Evolutionary conservation across 371 early-diverging fungal genomes (phyloP).

Genomic region (Mortierella sp.): DNA sequence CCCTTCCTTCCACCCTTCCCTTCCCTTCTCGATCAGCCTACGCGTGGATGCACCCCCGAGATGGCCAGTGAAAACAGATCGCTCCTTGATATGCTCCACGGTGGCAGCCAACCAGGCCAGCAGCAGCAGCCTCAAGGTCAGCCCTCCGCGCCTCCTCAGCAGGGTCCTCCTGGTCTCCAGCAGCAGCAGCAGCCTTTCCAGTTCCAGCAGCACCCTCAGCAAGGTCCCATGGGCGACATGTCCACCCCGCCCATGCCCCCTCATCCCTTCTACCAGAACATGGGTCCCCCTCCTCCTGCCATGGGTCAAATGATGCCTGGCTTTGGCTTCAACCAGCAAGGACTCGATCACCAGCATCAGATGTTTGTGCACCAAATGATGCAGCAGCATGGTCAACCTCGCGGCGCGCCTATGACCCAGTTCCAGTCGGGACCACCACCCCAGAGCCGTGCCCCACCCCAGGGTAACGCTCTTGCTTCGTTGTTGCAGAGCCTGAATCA

Average conservation of each 20-base stretch:
- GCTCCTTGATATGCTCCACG: slow-evolving; percentile 56
- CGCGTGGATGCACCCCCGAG: slow-evolving; percentile 10
- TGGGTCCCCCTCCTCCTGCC: slow-evolving; percentile 35
- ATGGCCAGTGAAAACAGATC: slow-evolving; percentile 53
- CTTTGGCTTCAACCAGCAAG: slow-evolving; percentile 28
- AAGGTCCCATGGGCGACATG: slow-evolving; percentile 22
- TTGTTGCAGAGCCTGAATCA: slow-evolving; percentile 54
- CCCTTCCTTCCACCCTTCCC: not conserved
- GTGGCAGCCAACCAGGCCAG: slow-evolving; percentile 27
- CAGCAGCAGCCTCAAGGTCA: slow-evolving; percentile 16
- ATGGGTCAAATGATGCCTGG: slow-evolving; percentile 49
- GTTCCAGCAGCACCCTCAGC: slow-evolving; percentile 27
- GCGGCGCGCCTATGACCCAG: slow-evolving; percentile 38
- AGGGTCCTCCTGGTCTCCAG: slow-evolving; percentile 4
- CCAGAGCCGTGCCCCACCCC: slow-evolving; percentile 37
- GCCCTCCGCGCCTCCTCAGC: slow-evolving; percentile 19
- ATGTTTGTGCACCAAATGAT: slow-evolving; percentile 47
- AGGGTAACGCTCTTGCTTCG: slow-evolving; percentile 41
- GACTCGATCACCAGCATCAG: slow-evolving; percentile 43
- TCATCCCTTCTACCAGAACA: slow-evolving; percentile 33
- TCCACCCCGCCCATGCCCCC: slow-evolving; percentile 27
- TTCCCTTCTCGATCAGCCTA: not conserved
- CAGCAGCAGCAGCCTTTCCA: slow-evolving; percentile 27
- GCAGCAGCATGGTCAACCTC: slow-evolving; percentile 47
- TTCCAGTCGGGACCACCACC: slow-evolving; percentile 28